A percentile compares a stretch with the other conserved stretches of the same genome.
These are phyloP conservation scores for Barbarea vulgaris DNA, from an alignment of 345 rosid species.

Conservation along the genomic window DNA sequence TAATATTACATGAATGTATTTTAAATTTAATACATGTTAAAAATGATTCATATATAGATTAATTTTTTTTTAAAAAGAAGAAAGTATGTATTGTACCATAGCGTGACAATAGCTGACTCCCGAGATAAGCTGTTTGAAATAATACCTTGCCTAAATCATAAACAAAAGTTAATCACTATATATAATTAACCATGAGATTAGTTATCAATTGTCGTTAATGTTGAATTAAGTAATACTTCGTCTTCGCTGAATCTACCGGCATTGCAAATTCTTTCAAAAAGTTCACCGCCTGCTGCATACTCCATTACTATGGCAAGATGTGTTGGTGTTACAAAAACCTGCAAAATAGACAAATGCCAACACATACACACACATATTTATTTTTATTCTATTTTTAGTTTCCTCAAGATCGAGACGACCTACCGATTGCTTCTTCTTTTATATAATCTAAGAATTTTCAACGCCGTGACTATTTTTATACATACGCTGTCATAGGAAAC, in stretches of 20 bases:
- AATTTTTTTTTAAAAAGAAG: background rate
- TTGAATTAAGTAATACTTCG: conserved; percentile 48
- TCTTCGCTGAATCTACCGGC: conserved; percentile 91
- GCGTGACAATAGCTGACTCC: conserved; percentile 93
- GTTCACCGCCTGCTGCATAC: conserved; percentile 91
- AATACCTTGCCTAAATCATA: conserved; percentile 71
- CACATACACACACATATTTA: background rate
- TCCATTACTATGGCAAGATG: conserved; percentile 94
- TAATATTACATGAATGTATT: background rate
- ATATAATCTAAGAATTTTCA: conserved; percentile 22
- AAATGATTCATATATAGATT: background rate
- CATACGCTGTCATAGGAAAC: conserved; percentile 27
- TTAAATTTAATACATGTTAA: background rate
- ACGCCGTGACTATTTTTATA: conserved; percentile 30
- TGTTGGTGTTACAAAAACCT: conserved; percentile 83
- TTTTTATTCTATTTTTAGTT: conserved; percentile 1
- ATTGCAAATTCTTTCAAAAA: conserved; percentile 75
- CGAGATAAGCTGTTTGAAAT: conserved; percentile 88
- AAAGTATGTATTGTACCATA: conserved; percentile 52
- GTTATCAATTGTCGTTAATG: background rate
- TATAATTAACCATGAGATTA: background rate
- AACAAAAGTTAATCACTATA: background rate
- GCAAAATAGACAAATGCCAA: conserved; percentile 16
- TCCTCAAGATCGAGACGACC: conserved; percentile 7
- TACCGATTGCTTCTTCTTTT: background rate